Conservation (phyloP, 2,329 filamentous ascomycete species). For the Dendryphion nanum region DNA sequence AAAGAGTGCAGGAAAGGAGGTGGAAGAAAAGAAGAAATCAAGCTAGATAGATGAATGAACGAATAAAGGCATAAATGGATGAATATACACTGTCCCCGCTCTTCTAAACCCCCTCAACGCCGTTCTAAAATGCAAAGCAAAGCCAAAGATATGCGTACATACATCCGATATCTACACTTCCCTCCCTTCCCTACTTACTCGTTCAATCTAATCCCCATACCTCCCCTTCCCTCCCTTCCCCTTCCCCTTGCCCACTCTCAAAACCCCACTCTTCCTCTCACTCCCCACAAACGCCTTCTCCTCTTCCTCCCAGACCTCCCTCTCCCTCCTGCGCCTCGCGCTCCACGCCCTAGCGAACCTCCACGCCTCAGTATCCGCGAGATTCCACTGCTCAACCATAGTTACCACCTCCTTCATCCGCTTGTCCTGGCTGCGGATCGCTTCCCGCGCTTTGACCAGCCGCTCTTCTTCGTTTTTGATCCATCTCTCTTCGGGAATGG, state of each 20-base stretch:
- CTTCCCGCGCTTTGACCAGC: slow-evolving; percentile 52
- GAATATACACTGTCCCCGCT: too few species aligned
- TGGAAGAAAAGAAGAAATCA: too few species aligned
- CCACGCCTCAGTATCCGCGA: slow-evolving; percentile 77
- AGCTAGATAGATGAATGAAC: too few species aligned
- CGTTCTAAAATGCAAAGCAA: too few species aligned
- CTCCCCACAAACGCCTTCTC: slow-evolving; percentile 65
- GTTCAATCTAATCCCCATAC: too few species aligned
- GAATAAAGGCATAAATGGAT: too few species aligned
- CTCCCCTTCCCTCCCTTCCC: too few species aligned
- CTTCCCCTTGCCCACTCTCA: slow-evolving; percentile 27
- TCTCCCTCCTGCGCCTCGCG: slow-evolving; percentile 62
- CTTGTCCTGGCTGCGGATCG: slow-evolving; percentile 34
- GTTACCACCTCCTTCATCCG: slow-evolving; percentile 34
- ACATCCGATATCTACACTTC: too few species aligned
- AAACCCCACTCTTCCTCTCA: slow-evolving; percentile 53
- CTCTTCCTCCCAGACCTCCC: slow-evolving; percentile 67
- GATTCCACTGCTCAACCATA: slow-evolving; percentile 51
- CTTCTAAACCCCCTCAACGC: too few species aligned
- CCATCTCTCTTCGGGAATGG: slow-evolving; percentile 52
- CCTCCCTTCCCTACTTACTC: too few species aligned
- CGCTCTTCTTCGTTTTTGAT: slow-evolving; percentile 56
- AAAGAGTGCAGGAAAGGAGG: too few species aligned
- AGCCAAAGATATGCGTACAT: too few species aligned
- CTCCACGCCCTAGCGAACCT: slow-evolving; percentile 68